A percentile compares a stretch with the other conserved stretches of the same genome.
These are phyloP conservation scores for Powellomyces hirtus DNA, from an alignment of 192 early-diverging fungal species.

Conservation along the genomic window DNA sequence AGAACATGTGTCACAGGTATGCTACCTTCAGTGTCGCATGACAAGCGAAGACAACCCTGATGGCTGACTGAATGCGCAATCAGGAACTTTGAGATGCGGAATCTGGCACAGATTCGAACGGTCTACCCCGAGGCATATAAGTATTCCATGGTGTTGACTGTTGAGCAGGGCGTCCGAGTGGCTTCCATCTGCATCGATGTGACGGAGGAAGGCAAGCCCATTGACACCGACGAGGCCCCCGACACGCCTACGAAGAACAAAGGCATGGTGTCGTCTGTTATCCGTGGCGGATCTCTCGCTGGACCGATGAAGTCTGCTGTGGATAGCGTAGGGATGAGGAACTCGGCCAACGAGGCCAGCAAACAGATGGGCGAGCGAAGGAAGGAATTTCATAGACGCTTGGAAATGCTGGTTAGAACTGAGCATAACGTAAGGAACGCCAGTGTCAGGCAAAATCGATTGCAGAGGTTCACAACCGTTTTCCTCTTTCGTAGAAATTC, in stretches of 20 bases:
- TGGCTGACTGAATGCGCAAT: background rate
- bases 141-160: slow-evolving; percentile 11
- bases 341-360: background rate
- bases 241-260: background rate
- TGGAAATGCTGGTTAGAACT: slow-evolving; percentile 1
- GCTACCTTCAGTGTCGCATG: too few relatives aligned
- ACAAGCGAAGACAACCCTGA: too few relatives aligned
- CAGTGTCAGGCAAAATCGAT: background rate
- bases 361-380: slow-evolving; percentile 11
- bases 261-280: slow-evolving; percentile 3
- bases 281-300: slow-evolving; percentile 15
- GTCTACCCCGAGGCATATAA: slow-evolving; percentile 52
- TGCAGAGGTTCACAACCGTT: background rate
- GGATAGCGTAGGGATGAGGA: slow-evolving; percentile 6
- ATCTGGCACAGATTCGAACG: slow-evolving; percentile 53
- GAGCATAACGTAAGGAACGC: slow-evolving; percentile 26
- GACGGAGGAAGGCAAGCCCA: background rate
- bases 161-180: slow-evolving; percentile 9
- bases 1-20: slow-evolving; percentile 48
- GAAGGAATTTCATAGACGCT: slow-evolving; percentile 15
- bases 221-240: background rate
- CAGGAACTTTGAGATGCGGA: slow-evolving; percentile 43
- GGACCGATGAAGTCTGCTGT: slow-evolving; percentile 3
- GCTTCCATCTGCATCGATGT: slow-evolving; percentile 17
- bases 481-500: background rate